phyloP scores from a whole-genome alignment of 78 protist genomes.

The Planoprotostelium fungivorum region DNA sequence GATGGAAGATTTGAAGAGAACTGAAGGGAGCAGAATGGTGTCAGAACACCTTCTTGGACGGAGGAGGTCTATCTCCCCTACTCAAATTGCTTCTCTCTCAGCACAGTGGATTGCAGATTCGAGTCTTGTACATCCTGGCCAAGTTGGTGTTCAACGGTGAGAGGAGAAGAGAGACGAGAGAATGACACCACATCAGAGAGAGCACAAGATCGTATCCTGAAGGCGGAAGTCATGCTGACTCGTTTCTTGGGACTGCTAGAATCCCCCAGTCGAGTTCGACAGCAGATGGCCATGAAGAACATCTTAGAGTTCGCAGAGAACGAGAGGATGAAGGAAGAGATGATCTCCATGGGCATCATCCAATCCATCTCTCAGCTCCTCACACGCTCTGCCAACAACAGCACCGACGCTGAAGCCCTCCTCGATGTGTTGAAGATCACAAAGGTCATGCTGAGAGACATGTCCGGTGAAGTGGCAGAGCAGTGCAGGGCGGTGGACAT shows the following conservation, averaged over 20 bases:
- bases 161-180: background rate
- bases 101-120: background rate
- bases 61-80: background rate
- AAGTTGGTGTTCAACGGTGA: background rate
- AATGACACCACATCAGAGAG: background rate
- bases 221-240: background rate
- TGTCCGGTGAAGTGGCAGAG: background rate
- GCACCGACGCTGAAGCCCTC: no score
- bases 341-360: no score
- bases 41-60: background rate
- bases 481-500: background rate
- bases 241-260: background rate
- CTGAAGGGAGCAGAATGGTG: background rate
- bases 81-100: background rate
- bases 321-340: background rate
- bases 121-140: background rate
- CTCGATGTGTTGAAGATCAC: background rate
- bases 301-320: background rate
- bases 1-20: background rate
- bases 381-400: no score
- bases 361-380: no score
- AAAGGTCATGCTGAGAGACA: no score
- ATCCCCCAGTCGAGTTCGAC: background rate
- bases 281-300: background rate
- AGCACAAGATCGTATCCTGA: background rate